These are phyloP conservation scores for Stachybotrys chlorohalonatus DNA, from an alignment of 2,329 filamentous ascomycete genomes.

Conservation along the genomic window DNA sequence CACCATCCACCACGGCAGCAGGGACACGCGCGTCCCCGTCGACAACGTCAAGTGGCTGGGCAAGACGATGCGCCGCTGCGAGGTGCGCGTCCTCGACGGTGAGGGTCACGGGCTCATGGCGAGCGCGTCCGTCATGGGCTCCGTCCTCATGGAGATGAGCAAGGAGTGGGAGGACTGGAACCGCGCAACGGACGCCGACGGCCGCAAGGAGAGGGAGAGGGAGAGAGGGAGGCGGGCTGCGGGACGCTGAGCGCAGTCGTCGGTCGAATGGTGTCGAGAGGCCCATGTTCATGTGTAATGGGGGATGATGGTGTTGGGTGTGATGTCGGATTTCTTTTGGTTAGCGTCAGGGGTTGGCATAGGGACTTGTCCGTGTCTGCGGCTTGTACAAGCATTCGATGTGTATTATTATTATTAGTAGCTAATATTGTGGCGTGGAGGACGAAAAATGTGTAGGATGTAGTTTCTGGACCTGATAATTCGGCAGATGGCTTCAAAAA, in stretches of 20 bases:
- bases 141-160: constrained; percentile 88
- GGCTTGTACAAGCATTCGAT: no score
- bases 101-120: constrained; percentile 97
- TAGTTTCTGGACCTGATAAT: no score
- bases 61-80: constrained; percentile 86
- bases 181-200: constrained; percentile 41
- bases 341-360: no score
- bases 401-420: no score
- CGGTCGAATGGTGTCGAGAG: no score
- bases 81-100: constrained; percentile 80
- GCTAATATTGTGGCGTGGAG: no score
- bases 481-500: no score
- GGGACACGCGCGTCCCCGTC: constrained; percentile 84
- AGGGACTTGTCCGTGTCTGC: no score
- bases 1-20: constrained; percentile 87
- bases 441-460: no score
- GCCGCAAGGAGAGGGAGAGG: constrained; percentile 20
- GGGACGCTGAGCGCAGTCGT: no score
- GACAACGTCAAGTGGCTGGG: constrained; percentile 95
- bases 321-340: no score
- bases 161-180: constrained; percentile 90
- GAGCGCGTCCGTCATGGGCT: constrained; percentile 84
- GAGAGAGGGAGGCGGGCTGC: constrained; percentile 9
- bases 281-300: no score
- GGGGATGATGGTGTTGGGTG: background rate